Base-by-base conservation (phyloP, 2,329 filamentous ascomycete genomes). In the Trichoderma cornu-damae region DNA sequence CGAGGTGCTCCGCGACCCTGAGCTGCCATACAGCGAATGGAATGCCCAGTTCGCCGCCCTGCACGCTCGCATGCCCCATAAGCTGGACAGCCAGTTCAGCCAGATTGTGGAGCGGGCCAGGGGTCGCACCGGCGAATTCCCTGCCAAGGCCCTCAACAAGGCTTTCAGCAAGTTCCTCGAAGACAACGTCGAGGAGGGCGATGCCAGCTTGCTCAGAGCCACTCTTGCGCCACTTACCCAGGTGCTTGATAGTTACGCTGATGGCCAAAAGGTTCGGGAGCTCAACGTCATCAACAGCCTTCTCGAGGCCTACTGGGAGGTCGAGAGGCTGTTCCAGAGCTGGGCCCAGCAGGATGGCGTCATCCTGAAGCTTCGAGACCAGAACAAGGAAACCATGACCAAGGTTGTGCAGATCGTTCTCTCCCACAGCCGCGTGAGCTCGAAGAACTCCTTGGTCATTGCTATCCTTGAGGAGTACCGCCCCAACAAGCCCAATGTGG, bases 1-100 rank as follows among this genome's bases (percentile, higher is more conserved):
- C n/a, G 84, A 90, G 60, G 92, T 99, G 9, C 83, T 99, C 20
- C 87, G 93, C 40, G 84, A 96, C 68, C 85, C 88, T 1, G 92
- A 96, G 67, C 82, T 99, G 61, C 94, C 94, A 1, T 99, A 94
- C 70, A 91, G 93, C 72, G 91, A 99, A 73, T 99, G 93, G 90
- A 91, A 88, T 62, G 89, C 93, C 5, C 91, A 97, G 69, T 94
- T 96, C 65, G 96, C 94, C 48, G 94, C 94, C 20, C 83, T 99
- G n/a, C 93, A 97, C 73, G 89, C 92, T 6, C 89, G 94, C 66
- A 99, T 97, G 89, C 94, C 94, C 0, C 87, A 93, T 70, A 96
- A 93, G 76, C 85, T 99, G 28, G 92, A 96, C 65, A 73, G 84
- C 20, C 85, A 84, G 62, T 87, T 99, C 63, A 85, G 86, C 11